Evolutionary conservation across 2,329 filamentous ascomycete species (phyloP).

Genomic region (Diaporthe longicolla): DNA sequence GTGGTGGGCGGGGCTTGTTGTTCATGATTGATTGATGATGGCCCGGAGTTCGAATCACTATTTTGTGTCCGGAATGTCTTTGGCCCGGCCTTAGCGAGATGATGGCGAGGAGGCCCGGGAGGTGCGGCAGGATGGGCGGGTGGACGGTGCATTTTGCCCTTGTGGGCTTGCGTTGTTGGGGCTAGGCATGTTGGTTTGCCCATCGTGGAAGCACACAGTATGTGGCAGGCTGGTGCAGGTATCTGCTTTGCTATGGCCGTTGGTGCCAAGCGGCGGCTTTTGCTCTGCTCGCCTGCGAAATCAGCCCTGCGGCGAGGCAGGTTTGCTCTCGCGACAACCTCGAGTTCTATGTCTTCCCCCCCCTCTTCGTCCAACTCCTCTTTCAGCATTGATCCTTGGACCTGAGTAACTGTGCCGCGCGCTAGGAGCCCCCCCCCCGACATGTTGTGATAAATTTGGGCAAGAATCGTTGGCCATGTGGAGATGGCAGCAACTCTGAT

Average conservation of each 20-base stretch:
- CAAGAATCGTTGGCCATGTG: conserved; percentile 17
- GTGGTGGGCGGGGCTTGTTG: neutral
- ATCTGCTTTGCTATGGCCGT: too few relatives aligned
- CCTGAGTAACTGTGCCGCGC: conserved; percentile 20
- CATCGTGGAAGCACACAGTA: neutral
- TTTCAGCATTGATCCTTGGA: conserved; percentile 9
- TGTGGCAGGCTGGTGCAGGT: neutral
- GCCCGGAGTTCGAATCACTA: neutral
- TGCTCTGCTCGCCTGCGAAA: conserved; percentile 12
- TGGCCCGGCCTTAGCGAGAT: conserved; percentile 28
- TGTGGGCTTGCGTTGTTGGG: neutral
- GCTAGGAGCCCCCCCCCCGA: conserved; percentile 4
- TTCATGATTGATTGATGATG: neutral
- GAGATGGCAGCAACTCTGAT: conserved; percentile 5
- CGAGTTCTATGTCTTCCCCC: neutral
- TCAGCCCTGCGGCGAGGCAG: conserved; percentile 6
- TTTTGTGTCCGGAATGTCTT: conserved; percentile 13
- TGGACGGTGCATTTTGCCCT: conserved; percentile 6
- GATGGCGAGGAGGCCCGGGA: neutral
- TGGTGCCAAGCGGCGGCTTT: too few relatives aligned
- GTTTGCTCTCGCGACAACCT: neutral
- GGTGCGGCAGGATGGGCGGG: neutral
- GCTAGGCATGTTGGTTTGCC: neutral
- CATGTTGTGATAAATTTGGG: conserved; percentile 21
- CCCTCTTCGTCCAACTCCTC: neutral